Conservation (phyloP, 2,329 filamentous ascomycete species). For the Sclerotinia sclerotiorum region DNA sequence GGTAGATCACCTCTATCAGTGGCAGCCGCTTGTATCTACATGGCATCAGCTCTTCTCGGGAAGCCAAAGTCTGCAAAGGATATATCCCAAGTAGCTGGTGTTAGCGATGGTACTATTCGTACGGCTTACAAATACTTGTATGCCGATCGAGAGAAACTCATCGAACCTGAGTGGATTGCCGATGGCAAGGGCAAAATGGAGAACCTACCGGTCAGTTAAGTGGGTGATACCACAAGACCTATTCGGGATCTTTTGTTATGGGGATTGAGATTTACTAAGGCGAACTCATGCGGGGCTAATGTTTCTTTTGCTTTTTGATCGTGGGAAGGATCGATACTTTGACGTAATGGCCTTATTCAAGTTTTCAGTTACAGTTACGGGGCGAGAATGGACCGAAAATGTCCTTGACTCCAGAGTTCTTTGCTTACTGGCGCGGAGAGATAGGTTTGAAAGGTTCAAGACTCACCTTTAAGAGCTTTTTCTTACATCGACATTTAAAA, state of each 20-base stretch:
- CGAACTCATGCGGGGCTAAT: slow-evolving; percentile 10
- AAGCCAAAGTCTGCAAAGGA: slow-evolving; percentile 79
- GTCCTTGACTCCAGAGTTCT: slow-evolving; percentile 13
- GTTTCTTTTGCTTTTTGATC: slow-evolving; percentile 25
- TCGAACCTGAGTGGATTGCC: slow-evolving; percentile 73
- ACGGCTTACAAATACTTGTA: slow-evolving; percentile 92
- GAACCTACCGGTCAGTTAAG: slow-evolving; percentile 58
- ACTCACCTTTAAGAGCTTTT: slow-evolving; percentile 9
- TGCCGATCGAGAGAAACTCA: slow-evolving; percentile 67
- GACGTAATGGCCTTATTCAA: slow-evolving; percentile 23
- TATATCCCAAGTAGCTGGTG: slow-evolving; percentile 79
- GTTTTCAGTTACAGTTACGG: slow-evolving; percentile 29
- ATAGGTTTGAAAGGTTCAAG: slow-evolving; percentile 21
- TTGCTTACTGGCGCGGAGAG: slow-evolving; percentile 23
- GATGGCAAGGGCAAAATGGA: slow-evolving; percentile 69
- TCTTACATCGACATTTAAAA: background rate
- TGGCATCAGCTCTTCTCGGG: slow-evolving; percentile 84
- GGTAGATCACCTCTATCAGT: slow-evolving; percentile 93
- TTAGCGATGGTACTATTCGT: slow-evolving; percentile 95
- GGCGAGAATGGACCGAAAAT: slow-evolving; percentile 25
- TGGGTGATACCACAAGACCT: slow-evolving; percentile 36
- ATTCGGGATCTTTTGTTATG: slow-evolving; percentile 1
- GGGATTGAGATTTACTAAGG: slow-evolving; percentile 8
- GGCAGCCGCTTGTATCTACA: slow-evolving; percentile 94
- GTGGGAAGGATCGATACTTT: slow-evolving; percentile 26